Evolutionary conservation across 768 basidiomycete species (phyloP).

Genomic region (Kwoniella pini): DNA sequence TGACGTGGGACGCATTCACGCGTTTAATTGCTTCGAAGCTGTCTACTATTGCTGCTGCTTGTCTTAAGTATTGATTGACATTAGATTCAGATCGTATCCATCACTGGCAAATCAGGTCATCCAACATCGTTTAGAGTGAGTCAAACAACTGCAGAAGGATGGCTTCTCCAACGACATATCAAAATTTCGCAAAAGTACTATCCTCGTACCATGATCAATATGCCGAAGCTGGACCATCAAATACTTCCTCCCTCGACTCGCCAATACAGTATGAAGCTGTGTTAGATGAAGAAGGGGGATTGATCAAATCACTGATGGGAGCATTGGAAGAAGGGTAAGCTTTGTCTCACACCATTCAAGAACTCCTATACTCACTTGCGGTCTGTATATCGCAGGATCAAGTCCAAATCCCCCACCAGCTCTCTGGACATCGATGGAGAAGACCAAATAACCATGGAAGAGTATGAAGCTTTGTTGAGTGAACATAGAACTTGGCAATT

Average conservation of each 20-base stretch:
- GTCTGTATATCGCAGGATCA: constrained; percentile 18
- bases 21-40: constrained; percentile 10
- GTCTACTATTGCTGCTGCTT: too few species aligned
- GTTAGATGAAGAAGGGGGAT: constrained; percentile 40
- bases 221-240: constrained; percentile 42
- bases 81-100: too few species aligned
- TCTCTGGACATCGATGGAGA: constrained; percentile 27
- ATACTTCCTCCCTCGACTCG: constrained; percentile 32
- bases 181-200: constrained; percentile 40
- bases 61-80: too few species aligned
- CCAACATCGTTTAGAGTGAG: too few species aligned
- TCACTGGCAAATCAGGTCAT: too few species aligned
- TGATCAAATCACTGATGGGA: constrained; percentile 37
- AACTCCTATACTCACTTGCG: not conserved
- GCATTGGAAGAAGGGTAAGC: constrained; percentile 39
- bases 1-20: not conserved
- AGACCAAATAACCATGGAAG: constrained; percentile 35
- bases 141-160: constrained; percentile 6
- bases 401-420: constrained; percentile 16
- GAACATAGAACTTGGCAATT: constrained; percentile 52
- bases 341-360: not conserved
- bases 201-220: constrained; percentile 45
- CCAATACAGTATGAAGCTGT: constrained; percentile 40
- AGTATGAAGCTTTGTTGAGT: constrained; percentile 32
- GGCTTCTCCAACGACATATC: constrained; percentile 28